Evolutionary conservation across 208 protist species (phyloP), one percentile per base, ranked within the genome.

Genomic region (Trypanosoma lewisi): DNA sequence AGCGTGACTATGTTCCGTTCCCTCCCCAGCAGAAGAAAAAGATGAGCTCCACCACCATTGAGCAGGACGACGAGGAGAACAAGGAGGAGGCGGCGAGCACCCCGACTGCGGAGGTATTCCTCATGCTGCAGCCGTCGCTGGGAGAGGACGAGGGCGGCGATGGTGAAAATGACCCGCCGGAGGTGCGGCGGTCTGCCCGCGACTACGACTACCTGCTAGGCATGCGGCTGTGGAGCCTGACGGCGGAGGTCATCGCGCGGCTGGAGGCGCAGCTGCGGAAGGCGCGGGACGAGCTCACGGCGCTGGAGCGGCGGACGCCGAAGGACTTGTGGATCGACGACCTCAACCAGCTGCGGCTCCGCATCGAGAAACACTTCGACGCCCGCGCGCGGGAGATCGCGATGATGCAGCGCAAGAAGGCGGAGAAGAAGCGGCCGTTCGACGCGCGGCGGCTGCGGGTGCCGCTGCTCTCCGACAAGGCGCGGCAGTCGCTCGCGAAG

Each of bases 121-220:
- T 39, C 47, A 47, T 23, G 48, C 39, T 36, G 60, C 51, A 33
- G 48, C 4, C 37, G 1, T 55, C 2, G 2, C 48, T 42, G 28
- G 49, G 27, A 17, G 28, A 47, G 44, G 21, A 23, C n/a, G 30
- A 52, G 17, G 63, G 37, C 34, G 54, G 19, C n/a, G 41, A 75
- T 52, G 37, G 48, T 5, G 56, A 62, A 30, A 80, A 51, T 4
- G 82, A 87, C 7, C 54, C 69, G 17, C 81, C 85, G 9, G 85
- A 94, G 76, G 55, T 88, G 58, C 64, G 72, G 39, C 75, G 77
- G 9, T 87, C 81, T 6, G 74, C 76, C 31, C 75, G 78, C 14
- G 97, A 92, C 54, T 99, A 99, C 80, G 95, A 99, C 80, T 99
- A 99, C 82, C 88, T 99, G 17, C 88, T 99, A 2, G 84, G 80